Evolutionary conservation across 768 basidiomycete species (phyloP).

Genomic region (Tephrocybe sp.): DNA sequence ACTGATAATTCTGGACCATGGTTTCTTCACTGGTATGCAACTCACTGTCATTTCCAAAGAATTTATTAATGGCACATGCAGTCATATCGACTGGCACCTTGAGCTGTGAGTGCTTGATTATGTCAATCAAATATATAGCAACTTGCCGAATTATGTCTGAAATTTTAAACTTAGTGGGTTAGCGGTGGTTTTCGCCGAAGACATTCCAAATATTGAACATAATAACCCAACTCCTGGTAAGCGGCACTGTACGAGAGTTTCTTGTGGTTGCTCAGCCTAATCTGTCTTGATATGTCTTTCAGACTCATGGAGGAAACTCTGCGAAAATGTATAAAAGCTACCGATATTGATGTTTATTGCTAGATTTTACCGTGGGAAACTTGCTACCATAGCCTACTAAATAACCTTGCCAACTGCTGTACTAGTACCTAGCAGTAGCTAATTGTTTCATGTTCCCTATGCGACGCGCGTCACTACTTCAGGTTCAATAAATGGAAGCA

Average conservation of each 20-base stretch:
- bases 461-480: no score
- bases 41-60: slow-evolving; percentile 24
- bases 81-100: slow-evolving; percentile 45
- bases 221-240: neutral
- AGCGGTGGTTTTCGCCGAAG: slow-evolving; percentile 35
- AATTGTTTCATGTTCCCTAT: no score
- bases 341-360: no score
- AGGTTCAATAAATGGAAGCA: no score
- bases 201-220: slow-evolving; percentile 9
- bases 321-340: neutral
- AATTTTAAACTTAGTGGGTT: slow-evolving; percentile 33
- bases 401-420: no score
- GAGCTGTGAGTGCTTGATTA: slow-evolving; percentile 18
- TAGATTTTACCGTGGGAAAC: no score
- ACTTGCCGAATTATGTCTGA: no score
- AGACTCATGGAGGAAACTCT: neutral
- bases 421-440: no score
- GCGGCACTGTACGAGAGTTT: neutral
- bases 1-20: slow-evolving; percentile 54
- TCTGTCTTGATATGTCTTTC: neutral
- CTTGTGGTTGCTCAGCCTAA: neutral
- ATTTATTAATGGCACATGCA: slow-evolving; percentile 5
- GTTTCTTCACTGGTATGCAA: slow-evolving; percentile 40
- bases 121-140: neutral
- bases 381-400: no score